Base-by-base conservation (phyloP, 2,329 filamentous ascomycete species). In the Cucurbitaria berberidis region DNA sequence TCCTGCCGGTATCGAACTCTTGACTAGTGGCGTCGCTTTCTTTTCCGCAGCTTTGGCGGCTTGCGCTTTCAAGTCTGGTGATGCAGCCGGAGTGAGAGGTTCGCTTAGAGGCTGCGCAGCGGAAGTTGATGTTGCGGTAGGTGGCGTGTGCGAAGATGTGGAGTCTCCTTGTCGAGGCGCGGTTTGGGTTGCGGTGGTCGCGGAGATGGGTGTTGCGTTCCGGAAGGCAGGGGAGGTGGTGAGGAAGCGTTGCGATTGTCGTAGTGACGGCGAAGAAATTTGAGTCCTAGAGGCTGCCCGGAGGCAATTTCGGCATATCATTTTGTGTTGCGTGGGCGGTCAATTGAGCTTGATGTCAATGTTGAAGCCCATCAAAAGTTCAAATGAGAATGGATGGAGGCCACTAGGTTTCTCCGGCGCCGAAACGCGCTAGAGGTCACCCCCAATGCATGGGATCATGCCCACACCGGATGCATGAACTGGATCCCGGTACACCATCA, bases 1-100 rank as follows among this genome's bases (percentile, higher is more conserved):
- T 29, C 91, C 91, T 5, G 86, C 85, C 2, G 82, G 78, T 64
- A 89, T 87, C 24, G 81, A 82, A 51, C 74, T 76, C 56, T 72
- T 66, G 13, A 74, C 63, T 9, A 73, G 54, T 21, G 69, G 62
- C 16, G 70, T 63, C 8, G 59, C 48, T 42, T 74, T 70, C 56
- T 72, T 69, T 39, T 65, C 64, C 15, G 64, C 59, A n/a, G 47
- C 53, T 9, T 65, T 64, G 21, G 58, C 60, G 45, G 50, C 69
- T 52, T 53, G 64, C 48, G 56, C 66, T 45, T 72, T 68, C 32
- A 62, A 53, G 29, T 50, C 42, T 24, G 63, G 43, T 6, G 73
- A 48, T 1, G 65, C 47, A 3, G 59, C 54, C 8, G 69, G 64
- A 3, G 70, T 68, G n/a, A 75, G 53, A 1, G 76, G 72, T 30